phyloP scores from a whole-genome alignment of 2,329 filamentous ascomycete genomes.

The Penicillium fuscoglaucum region DNA sequence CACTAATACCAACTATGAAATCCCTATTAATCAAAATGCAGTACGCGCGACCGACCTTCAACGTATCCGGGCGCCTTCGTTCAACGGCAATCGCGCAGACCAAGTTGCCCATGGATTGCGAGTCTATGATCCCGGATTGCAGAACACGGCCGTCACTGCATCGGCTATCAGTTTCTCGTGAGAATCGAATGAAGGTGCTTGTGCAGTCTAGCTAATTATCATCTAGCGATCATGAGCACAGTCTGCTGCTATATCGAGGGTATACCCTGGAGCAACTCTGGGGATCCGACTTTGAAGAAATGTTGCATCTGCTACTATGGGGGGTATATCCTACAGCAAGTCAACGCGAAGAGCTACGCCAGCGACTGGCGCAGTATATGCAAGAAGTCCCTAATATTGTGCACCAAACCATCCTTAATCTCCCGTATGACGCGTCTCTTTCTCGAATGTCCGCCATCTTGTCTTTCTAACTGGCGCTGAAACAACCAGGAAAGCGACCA shows the following conservation, averaged over 20 bases:
- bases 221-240: constrained; percentile 31
- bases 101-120: constrained; percentile 31
- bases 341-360: constrained; percentile 23
- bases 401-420: constrained; percentile 20
- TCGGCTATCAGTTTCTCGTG: constrained; percentile 37
- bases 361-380: constrained; percentile 25
- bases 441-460: no score
- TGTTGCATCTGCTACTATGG: constrained; percentile 36
- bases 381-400: constrained; percentile 25
- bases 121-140: constrained; percentile 37
- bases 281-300: constrained; percentile 35
- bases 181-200: not conserved
- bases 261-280: constrained; percentile 34
- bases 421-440: constrained; percentile 25
- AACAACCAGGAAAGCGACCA: constrained; percentile 17
- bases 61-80: constrained; percentile 24
- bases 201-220: not conserved
- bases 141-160: constrained; percentile 36
- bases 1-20: constrained; percentile 28
- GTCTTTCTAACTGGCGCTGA: not conserved
- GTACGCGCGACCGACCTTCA: constrained; percentile 32
- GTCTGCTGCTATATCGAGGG: constrained; percentile 32
- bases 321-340: constrained; percentile 26
- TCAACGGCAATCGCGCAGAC: constrained; percentile 22
- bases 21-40: constrained; percentile 33